phyloP scores from a whole-genome alignment of 192 early-diverging fungal genomes.

The Phycomyces nitens region DNA sequence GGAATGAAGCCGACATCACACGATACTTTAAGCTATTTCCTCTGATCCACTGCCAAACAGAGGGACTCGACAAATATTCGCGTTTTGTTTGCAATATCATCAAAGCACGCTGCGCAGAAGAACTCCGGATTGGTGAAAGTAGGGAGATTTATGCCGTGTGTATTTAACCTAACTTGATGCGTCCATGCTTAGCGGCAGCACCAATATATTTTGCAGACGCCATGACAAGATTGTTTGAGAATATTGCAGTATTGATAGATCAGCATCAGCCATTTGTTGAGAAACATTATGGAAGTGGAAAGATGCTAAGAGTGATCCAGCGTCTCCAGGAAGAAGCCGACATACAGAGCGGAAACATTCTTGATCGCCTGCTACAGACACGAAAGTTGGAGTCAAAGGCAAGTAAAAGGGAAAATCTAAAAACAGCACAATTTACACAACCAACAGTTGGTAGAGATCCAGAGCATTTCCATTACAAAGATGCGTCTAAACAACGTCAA shows the following conservation, averaged over 20 bases:
- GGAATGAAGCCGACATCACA: conserved; percentile 73
- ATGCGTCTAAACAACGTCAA: conserved; percentile 31
- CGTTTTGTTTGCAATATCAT: conserved; percentile 81
- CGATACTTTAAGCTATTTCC: conserved; percentile 92
- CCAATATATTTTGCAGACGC: conserved; percentile 72
- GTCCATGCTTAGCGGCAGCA: conserved; percentile 28
- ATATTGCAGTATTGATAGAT: conserved; percentile 82
- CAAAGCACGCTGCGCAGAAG: conserved; percentile 68
- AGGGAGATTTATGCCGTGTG: neutral
- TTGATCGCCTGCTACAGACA: conserved; percentile 80
- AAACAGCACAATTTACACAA: conserved; percentile 1
- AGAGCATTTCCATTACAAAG: conserved; percentile 41
- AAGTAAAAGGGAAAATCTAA: conserved; percentile 7
- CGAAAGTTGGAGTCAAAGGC: conserved; percentile 42
- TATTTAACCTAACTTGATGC: neutral
- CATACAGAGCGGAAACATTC: conserved; percentile 65
- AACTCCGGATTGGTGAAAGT: conserved; percentile 39
- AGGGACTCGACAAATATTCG: conserved; percentile 87
- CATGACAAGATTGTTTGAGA: conserved; percentile 86
- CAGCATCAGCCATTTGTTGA: conserved; percentile 84
- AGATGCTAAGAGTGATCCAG: conserved; percentile 85
- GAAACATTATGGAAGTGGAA: conserved; percentile 80
- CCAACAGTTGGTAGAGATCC: conserved; percentile 53
- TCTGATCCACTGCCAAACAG: conserved; percentile 72
- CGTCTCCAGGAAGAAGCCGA: conserved; percentile 87